Evolutionary conservation across 495 filamentous ascomycete genomes (phyloP), one percentile per base, ranked within the genome.

Genomic region (Talaromyces borbonicus): DNA sequence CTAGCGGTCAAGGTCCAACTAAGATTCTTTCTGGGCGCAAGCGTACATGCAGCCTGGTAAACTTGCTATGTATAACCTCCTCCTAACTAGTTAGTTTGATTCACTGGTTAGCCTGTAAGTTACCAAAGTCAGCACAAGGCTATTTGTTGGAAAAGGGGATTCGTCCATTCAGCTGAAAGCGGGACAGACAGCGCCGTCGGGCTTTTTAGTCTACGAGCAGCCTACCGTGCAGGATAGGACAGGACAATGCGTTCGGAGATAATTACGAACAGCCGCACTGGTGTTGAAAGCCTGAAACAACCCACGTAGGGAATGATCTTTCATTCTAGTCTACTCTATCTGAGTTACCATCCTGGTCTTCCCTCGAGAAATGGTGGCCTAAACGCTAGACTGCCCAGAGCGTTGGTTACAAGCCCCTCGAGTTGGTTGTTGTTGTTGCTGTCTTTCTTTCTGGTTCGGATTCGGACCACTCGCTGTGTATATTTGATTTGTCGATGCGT

Each of bases 21-120:
- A n/a, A n/a, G n/a, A 37, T 37, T 38, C 35, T 38, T 38, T 38
- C 14, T 38, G 35, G 35, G 35, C 35, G 35, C 18, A 38, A 38
- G 22, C 22, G 18, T 38, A 38, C 16, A 22, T 38, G 35, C 35
- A 38, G n/a, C n/a, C n/a, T n/a, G n/a, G n/a, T n/a, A n/a, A n/a
- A n/a, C n/a, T n/a, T n/a, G n/a, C n/a, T n/a, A n/a, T n/a, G n/a
- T n/a, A n/a, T n/a, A n/a, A n/a, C n/a, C n/a, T n/a, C n/a, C n/a
- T n/a, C n/a, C n/a, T n/a, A n/a, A n/a, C n/a, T n/a, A n/a, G 35
- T 36, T 36, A 18, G 32, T 15, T n/a, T 4, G 15, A 18, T 11
- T 20, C 9, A 5, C 16, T 38, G 12, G 35, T n/a, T 5, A 16
- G 6, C 19, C 22, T 20, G 12, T 20, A 8, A 38, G 15, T 22